A percentile compares a stretch with the other conserved stretches of the same genome.
phyloP scores from a whole-genome alignment of 1,284 basidiomycete genomes.

The Sanghuangporus weigelae region DNA sequence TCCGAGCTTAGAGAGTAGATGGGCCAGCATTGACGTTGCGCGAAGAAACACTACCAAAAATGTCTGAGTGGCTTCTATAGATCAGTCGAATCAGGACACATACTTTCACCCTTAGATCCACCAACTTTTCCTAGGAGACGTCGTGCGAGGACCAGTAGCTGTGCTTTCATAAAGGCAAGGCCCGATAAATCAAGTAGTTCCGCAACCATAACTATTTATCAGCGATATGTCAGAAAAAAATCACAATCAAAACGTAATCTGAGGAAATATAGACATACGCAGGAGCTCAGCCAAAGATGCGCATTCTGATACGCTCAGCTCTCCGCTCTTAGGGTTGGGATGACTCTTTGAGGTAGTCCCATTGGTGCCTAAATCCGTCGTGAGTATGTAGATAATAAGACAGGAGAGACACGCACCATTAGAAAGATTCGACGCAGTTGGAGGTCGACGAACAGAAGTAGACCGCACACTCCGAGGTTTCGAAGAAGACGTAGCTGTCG shows the following conservation, averaged over 20 bases:
- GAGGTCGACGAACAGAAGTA: not conserved
- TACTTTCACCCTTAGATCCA: slow-evolving; percentile 3
- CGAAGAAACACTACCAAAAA: slow-evolving; percentile 51
- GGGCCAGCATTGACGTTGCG: slow-evolving; percentile 65
- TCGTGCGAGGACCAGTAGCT: slow-evolving; percentile 44
- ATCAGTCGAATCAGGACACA: not conserved
- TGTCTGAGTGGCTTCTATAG: not conserved
- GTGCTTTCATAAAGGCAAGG: slow-evolving; percentile 38
- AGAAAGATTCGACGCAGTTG: slow-evolving; percentile 30
- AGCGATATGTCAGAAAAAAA: slow-evolving; percentile 18
- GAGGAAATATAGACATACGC: slow-evolving; percentile 32
- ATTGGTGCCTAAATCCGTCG: not conserved
- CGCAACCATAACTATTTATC: slow-evolving; percentile 49
- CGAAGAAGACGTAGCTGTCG: not conserved
- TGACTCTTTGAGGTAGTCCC: slow-evolving; percentile 1
- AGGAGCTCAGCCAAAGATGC: slow-evolving; percentile 44
- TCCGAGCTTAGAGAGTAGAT: slow-evolving; percentile 75
- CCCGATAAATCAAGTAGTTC: slow-evolving; percentile 65
- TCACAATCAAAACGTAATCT: not conserved
- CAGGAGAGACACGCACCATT: slow-evolving; percentile 31
- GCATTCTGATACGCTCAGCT: slow-evolving; percentile 43
- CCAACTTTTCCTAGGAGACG: slow-evolving; percentile 30
- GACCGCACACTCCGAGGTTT: not conserved
- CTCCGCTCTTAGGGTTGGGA: slow-evolving; percentile 21
- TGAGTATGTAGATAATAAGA: not conserved